Base-by-base conservation (phyloP, 1,139 yeast species). In the Zygotorulaspora mrakii region DNA sequence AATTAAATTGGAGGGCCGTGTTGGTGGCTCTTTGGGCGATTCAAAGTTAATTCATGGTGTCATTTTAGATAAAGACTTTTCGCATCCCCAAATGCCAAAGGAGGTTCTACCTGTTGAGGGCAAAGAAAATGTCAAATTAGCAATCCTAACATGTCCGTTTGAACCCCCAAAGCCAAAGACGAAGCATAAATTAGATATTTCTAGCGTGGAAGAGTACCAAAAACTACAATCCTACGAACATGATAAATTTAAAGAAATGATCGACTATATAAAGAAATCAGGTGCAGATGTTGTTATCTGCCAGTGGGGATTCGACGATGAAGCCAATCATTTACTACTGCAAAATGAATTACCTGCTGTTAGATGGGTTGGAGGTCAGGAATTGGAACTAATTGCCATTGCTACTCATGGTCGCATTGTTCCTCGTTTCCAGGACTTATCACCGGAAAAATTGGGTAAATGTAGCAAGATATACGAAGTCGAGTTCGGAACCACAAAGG, bases 81-180 rank as follows among this genome's bases (percentile, higher is more conserved):
- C 96, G 4, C 98, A 94, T 65, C 96, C 97, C 5, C 98, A 94
- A 67, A 94, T 94, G 98, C 91, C 95, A 34, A 86, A 85, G 59
- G 66, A 66, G 39, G 75, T 91, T 33, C 22, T 47, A 24, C 59
- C 64, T 18, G 54, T 48, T 25, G 61, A 55, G 5, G 63, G 62
- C 9, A 39, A 50, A 18, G 72, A 75, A 45, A 84, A 89, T 65
- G 94, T 89, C 50, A 86, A 83, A 63, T 74, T 94, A 50, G 98
- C 98, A 37, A 89, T 91, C 52, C 74, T 91, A 62, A 91, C 99
- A 2, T 89, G 97, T 69, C 97, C 99, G 55, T 91, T 91, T 62
- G 99, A 91, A 70, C 99, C 99, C 31, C 99, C 99, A 55, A 91
- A 91, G 68, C 99, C 98, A 54, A 94, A 91, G 70, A 94, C 99